Conservation (phyloP, 2,329 filamentous ascomycete genomes). For the Biscogniauxia mediterranea region DNA sequence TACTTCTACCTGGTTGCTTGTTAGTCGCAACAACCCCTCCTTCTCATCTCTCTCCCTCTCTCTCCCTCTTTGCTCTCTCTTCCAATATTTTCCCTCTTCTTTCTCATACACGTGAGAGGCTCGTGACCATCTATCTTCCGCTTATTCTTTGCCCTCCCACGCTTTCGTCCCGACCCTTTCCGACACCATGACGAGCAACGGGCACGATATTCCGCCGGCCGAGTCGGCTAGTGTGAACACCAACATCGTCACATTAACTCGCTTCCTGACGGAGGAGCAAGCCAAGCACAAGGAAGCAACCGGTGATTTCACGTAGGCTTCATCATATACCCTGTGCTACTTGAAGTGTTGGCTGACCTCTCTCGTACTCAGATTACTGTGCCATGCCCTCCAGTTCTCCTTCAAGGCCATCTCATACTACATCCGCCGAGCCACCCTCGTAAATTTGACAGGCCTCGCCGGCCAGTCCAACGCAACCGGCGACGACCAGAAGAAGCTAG, state of each 20-base stretch:
- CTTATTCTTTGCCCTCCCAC: background rate
- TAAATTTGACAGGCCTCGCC: constrained; percentile 92
- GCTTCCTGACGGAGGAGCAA: constrained; percentile 96
- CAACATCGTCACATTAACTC: constrained; percentile 90
- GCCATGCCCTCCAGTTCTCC: constrained; percentile 96
- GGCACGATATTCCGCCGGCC: constrained; percentile 31
- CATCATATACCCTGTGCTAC: background rate
- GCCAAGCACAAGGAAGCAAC: constrained; percentile 89
- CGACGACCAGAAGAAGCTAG: constrained; percentile 99
- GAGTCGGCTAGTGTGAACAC: constrained; percentile 85
- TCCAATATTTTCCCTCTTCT: too few species aligned
- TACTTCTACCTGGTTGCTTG: background rate
- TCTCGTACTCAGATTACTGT: constrained; percentile 66
- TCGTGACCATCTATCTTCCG: too few species aligned
- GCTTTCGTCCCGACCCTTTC: background rate
- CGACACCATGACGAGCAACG: constrained; percentile 27
- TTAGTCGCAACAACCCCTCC: background rate
- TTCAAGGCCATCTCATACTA: constrained; percentile 99
- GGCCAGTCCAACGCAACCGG: constrained; percentile 94
- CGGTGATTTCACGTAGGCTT: constrained; percentile 91
- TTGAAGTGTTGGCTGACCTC: constrained; percentile 7
- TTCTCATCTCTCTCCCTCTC: background rate
- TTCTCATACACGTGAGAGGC: too few species aligned
- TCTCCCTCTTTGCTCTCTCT: background rate
- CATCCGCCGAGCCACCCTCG: constrained; percentile 91